phyloP scores from a whole-genome alignment of 352 stramenopile species.

The Globisporangium iwayamae region DNA sequence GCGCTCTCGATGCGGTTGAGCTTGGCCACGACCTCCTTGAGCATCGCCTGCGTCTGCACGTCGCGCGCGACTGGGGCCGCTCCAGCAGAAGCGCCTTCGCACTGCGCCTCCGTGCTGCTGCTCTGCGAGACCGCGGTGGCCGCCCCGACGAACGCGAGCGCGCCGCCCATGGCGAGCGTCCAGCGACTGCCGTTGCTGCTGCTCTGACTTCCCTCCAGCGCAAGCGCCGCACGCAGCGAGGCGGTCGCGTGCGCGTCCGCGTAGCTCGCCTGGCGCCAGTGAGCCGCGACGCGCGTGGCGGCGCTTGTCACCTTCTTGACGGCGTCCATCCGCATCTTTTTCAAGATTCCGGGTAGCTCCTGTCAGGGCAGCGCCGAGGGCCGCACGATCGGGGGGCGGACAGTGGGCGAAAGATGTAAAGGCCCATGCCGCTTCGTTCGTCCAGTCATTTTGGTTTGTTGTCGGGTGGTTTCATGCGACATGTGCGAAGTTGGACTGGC shows the following conservation, averaged over 20 bases:
- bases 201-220: constrained; percentile 37
- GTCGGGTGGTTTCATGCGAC: constrained; percentile 8
- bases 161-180: constrained; percentile 28
- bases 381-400: constrained; percentile 1
- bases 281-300: constrained; percentile 37
- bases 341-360: constrained; percentile 22
- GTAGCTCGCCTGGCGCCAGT: constrained; percentile 27
- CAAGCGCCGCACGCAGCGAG: constrained; percentile 41
- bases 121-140: constrained; percentile 7
- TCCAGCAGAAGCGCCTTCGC: constrained; percentile 22
- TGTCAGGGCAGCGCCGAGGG: background rate
- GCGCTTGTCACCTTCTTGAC: constrained; percentile 36
- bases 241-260: constrained; percentile 25
- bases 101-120: constrained; percentile 18
- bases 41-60: constrained; percentile 57
- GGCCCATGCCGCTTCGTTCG: background rate
- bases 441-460: constrained; percentile 5
- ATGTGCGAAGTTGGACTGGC: constrained; percentile 9
- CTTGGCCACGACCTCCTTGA: constrained; percentile 82
- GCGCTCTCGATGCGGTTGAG: constrained; percentile 86
- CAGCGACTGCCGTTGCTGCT: constrained; percentile 19
- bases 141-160: constrained; percentile 26
- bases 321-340: constrained; percentile 55
- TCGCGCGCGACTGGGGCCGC: constrained; percentile 41
- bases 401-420: background rate